Percentiles rank a stretch among this genome's conserved stretches.
phyloP scores from a whole-genome alignment of 805 yeast species.

The Candida dajiaensis region DNA sequence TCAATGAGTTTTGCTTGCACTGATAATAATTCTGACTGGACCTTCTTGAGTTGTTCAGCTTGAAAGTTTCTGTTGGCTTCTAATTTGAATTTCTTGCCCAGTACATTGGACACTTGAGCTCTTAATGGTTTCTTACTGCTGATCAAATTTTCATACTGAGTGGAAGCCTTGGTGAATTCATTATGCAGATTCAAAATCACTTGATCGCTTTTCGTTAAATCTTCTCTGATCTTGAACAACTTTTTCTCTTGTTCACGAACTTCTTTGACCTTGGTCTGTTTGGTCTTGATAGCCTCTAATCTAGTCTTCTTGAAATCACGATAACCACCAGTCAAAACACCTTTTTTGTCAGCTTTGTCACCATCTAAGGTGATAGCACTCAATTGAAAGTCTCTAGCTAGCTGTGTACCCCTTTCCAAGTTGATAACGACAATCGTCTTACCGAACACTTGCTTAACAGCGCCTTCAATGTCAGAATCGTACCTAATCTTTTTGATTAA shows the following conservation, averaged over 20 bases:
- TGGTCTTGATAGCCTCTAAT: conserved; percentile 58
- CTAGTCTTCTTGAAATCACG: conserved; percentile 64
- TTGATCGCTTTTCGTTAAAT: conserved; percentile 42
- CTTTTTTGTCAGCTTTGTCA: conserved; percentile 78
- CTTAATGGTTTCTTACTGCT: conserved; percentile 38
- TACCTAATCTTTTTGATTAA: conserved; percentile 67
- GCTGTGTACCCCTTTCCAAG: conserved; percentile 59
- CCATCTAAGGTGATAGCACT: conserved; percentile 89
- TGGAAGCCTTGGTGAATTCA: conserved; percentile 28
- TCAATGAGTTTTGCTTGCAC: conserved; percentile 31
- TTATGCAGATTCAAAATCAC: conserved; percentile 46
- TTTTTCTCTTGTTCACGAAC: conserved; percentile 35
- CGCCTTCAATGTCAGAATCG: conserved; percentile 51
- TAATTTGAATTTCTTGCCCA: conserved; percentile 34
- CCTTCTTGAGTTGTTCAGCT: conserved; percentile 5
- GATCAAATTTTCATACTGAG: conserved; percentile 37
- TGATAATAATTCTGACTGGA: conserved; percentile 10
- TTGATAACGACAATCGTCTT: conserved; percentile 71
- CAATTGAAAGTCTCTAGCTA: conserved; percentile 54
- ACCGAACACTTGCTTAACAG: conserved; percentile 77
- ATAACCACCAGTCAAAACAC: conserved; percentile 86
- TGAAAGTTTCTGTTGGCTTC: conserved; percentile 35
- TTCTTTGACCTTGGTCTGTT: conserved; percentile 47
- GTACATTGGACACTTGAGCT: conserved; percentile 35
- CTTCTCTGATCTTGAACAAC: conserved; percentile 31